Conservation (phyloP, 2,329 filamentous ascomycete species). For the Ascocoryne sarcoides region DNA sequence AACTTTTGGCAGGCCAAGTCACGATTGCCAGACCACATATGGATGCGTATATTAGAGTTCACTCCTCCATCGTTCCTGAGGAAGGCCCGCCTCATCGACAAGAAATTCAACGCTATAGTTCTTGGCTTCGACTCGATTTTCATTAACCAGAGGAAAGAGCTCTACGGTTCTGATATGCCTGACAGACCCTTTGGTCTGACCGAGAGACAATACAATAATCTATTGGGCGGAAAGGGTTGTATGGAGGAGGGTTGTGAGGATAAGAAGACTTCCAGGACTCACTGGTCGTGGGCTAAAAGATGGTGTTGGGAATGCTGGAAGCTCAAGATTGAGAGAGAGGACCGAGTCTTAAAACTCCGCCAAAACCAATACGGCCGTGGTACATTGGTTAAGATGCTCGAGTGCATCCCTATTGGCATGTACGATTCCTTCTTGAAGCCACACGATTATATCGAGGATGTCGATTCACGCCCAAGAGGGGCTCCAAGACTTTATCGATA, state of each 20-base stretch:
- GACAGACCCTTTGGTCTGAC: conserved; percentile 13
- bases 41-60: conserved; percentile 26
- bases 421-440: conserved; percentile 27
- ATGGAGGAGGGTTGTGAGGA: conserved; percentile 19
- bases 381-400: conserved; percentile 21
- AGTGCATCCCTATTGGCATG: conserved; percentile 26
- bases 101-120: conserved; percentile 15
- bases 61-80: conserved; percentile 24
- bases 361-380: conserved; percentile 14
- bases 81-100: conserved; percentile 22
- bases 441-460: conserved; percentile 23
- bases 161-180: conserved; percentile 25
- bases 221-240: conserved; percentile 27
- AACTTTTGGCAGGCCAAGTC: conserved; percentile 10
- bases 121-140: conserved; percentile 21
- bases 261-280: conserved; percentile 20
- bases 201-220: conserved; percentile 22
- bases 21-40: conserved; percentile 15
- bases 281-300: conserved; percentile 28
- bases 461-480: conserved; percentile 12
- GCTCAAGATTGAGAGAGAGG: conserved; percentile 23
- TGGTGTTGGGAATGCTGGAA: conserved; percentile 25
- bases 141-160: conserved; percentile 24
- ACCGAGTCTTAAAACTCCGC: conserved; percentile 22
- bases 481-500: conserved; percentile 20